Conservation (phyloP, 1,139 yeast species). For the Arxiozyma heterogenica region DNA sequence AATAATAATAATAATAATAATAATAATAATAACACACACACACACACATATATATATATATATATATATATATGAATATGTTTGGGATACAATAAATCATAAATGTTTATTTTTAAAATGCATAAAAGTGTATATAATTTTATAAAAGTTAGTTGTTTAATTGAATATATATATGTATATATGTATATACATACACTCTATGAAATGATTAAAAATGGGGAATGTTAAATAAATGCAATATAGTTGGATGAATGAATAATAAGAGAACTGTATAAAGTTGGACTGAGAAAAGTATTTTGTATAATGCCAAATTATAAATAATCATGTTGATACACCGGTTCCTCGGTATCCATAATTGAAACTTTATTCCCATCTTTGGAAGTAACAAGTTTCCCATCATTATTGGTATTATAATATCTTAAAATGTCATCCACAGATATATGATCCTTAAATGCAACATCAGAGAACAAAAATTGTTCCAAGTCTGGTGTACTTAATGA, state of each 20-base stretch:
- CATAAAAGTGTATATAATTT: neutral
- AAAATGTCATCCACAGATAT: constrained; percentile 27
- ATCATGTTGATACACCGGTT: neutral
- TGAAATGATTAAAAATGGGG: neutral
- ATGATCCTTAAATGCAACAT: constrained; percentile 8
- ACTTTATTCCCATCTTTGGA: neutral
- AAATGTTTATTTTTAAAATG: neutral
- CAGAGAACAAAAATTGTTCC: constrained; percentile 14
- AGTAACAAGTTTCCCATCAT: constrained; percentile 11
- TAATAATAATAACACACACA: too few species aligned
- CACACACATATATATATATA: too few species aligned
- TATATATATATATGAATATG: too few species aligned
- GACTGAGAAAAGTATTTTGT: constrained; percentile 7
- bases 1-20: too few species aligned
- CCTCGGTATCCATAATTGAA: neutral
- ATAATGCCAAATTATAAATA: neutral
- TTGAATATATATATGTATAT: neutral
- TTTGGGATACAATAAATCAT: too few species aligned
- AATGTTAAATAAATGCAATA: neutral
- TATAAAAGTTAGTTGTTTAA: too few species aligned
- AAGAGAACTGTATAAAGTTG: neutral
- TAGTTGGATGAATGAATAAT: neutral
- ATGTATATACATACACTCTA: too few species aligned
- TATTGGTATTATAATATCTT: constrained; percentile 20
- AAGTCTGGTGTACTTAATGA: constrained; percentile 16